These are phyloP conservation scores for Juglanconis juglandina DNA, from an alignment of 2,329 filamentous ascomycete genomes.

Conservation along the genomic window DNA sequence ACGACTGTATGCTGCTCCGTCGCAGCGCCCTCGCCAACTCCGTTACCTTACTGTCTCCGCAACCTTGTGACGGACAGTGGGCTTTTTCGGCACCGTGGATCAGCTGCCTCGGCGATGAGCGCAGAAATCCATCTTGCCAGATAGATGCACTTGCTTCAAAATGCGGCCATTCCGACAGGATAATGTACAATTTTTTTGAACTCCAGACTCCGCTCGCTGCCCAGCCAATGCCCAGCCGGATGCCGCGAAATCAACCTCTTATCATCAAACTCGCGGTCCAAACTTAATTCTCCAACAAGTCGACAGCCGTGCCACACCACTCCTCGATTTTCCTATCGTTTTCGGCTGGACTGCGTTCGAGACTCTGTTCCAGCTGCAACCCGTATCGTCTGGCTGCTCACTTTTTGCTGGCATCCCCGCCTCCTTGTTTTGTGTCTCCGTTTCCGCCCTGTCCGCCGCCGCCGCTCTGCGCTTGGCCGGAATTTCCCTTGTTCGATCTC, in stretches of 20 bases:
- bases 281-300: conserved; percentile 15
- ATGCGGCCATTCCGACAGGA: not conserved
- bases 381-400: conserved; percentile 3
- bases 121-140: not conserved
- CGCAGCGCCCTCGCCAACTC: no score
- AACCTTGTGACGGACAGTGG: no score
- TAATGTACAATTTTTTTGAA: conserved; percentile 3
- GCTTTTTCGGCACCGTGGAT: not conserved
- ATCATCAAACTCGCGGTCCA: conserved; percentile 8
- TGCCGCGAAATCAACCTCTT: conserved; percentile 10
- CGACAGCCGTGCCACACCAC: conserved; percentile 1
- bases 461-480: conserved; percentile 16
- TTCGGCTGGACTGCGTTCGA: conserved; percentile 1
- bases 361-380: not conserved
- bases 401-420: conserved; percentile 15
- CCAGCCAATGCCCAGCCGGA: conserved; percentile 14
- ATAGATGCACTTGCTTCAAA: not conserved
- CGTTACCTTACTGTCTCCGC: no score
- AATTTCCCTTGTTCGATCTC: conserved; percentile 28
- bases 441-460: conserved; percentile 15
- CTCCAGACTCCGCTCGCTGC: conserved; percentile 18
- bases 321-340: not conserved
- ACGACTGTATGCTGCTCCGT: no score
- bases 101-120: not conserved
- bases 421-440: conserved; percentile 19